Evolutionary conservation across 1,284 basidiomycete genomes (phyloP).

Genomic region (Ganoderma meredithae): DNA sequence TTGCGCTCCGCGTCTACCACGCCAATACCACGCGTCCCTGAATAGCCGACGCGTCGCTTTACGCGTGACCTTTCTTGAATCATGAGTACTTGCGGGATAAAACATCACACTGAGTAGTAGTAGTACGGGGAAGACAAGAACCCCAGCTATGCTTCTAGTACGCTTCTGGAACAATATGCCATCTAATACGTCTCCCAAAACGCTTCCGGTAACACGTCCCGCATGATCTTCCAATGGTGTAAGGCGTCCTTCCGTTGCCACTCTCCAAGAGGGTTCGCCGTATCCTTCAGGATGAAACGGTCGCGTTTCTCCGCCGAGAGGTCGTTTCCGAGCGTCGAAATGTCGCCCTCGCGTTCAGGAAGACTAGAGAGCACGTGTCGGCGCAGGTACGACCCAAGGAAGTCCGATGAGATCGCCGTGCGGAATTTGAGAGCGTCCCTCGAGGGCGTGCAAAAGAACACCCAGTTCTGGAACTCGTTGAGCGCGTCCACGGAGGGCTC

Average conservation of each 20-base stretch:
- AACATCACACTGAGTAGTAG: neutral
- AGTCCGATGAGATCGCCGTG: conserved; percentile 58
- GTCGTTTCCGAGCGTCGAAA: conserved; percentile 53
- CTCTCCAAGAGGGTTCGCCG: conserved; percentile 62
- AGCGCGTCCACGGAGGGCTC: conserved; percentile 50
- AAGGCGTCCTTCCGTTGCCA: conserved; percentile 68
- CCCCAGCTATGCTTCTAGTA: too few species aligned
- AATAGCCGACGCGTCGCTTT: conserved; percentile 16
- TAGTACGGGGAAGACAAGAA: too few species aligned
- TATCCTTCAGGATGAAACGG: conserved; percentile 64
- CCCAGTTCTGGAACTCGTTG: conserved; percentile 78
- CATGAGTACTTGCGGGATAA: neutral
- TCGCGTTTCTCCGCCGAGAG: conserved; percentile 45
- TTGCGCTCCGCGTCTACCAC: conserved; percentile 16
- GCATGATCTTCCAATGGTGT: conserved; percentile 81
- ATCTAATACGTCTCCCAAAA: conserved; percentile 70
- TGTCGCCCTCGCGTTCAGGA: conserved; percentile 60
- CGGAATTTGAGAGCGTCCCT: conserved; percentile 71
- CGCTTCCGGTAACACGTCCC: conserved; percentile 60
- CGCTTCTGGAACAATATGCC: neutral
- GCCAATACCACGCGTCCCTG: neutral
- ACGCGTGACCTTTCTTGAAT: conserved; percentile 11
- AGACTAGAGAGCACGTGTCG: conserved; percentile 53
- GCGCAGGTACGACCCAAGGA: conserved; percentile 72
- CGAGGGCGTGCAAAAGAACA: conserved; percentile 81